Percentiles rank a stretch among this genome's conserved stretches.
phyloP scores from a whole-genome alignment of 768 basidiomycete genomes.

The Auricularia sp. region DNA sequence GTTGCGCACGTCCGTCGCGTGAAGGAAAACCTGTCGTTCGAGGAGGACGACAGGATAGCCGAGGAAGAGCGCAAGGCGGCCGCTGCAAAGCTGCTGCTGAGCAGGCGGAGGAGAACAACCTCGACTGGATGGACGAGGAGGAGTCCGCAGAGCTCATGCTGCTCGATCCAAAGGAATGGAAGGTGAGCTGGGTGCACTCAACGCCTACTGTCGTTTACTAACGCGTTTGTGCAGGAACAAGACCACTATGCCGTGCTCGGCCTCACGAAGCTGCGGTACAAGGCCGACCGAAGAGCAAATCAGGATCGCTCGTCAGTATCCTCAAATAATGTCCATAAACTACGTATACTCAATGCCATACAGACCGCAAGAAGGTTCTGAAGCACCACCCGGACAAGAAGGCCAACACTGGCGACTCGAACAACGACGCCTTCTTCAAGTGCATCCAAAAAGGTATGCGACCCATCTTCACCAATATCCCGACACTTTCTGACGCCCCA shows the following conservation, averaged over 20 bases:
- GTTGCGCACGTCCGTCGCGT: constrained; percentile 71
- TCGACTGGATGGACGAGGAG: constrained; percentile 86
- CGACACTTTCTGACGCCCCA: background rate
- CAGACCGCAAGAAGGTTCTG: constrained; percentile 97
- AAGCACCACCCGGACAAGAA: constrained; percentile 99
- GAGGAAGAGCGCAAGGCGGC: constrained; percentile 40
- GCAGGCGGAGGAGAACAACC: constrained; percentile 62
- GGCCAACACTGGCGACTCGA: constrained; percentile 68
- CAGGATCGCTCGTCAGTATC: constrained; percentile 80
- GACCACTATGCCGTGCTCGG: constrained; percentile 97
- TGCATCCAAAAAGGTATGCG: constrained; percentile 79
- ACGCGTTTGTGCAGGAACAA: constrained; percentile 58
- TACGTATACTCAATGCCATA: background rate
- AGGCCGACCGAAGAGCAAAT: constrained; percentile 88
- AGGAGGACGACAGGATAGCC: constrained; percentile 64
- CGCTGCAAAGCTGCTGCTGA: constrained; percentile 6
- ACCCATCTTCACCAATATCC: background rate
- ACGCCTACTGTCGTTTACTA: background rate
- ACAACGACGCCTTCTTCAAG: constrained; percentile 99
- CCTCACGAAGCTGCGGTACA: constrained; percentile 79
- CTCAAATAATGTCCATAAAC: background rate
- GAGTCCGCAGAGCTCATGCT: constrained; percentile 59
- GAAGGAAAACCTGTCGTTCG: constrained; percentile 68
- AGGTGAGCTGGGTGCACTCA: constrained; percentile 37
- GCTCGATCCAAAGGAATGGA: constrained; percentile 98